Evolutionary conservation across 768 basidiomycete genomes (phyloP).

Genomic region (Russula abietina): DNA sequence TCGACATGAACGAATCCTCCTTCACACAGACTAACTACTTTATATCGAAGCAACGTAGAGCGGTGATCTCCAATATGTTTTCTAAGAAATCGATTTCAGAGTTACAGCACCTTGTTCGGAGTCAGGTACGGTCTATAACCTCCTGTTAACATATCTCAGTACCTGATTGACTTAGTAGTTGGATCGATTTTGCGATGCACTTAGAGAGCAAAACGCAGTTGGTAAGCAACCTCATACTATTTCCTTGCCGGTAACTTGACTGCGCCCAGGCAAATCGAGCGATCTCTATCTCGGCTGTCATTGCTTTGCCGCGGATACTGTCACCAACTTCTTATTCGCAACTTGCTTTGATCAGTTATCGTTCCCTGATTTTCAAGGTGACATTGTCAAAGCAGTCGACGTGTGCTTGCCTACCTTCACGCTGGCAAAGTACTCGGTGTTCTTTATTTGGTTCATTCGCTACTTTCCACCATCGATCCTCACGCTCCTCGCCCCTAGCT

Average conservation of each 20-base stretch:
- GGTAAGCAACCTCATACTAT: background rate
- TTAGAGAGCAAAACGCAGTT: constrained; percentile 9
- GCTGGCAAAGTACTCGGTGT: background rate
- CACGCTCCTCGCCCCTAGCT: background rate
- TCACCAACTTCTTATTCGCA: constrained; percentile 40
- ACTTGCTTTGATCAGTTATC: constrained; percentile 33
- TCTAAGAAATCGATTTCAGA: constrained; percentile 34
- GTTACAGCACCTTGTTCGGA: constrained; percentile 34
- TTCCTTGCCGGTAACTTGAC: background rate
- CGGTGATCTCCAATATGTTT: constrained; percentile 35
- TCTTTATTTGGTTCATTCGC: constrained; percentile 3
- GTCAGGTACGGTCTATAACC: constrained; percentile 26
- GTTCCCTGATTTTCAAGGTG: constrained; percentile 33
- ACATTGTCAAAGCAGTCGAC: constrained; percentile 33
- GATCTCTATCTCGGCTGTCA: constrained; percentile 40
- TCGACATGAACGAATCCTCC: constrained; percentile 33
- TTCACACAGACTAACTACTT: constrained; percentile 36
- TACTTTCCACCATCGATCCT: constrained; percentile 2
- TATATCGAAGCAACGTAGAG: constrained; percentile 32
- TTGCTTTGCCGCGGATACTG: constrained; percentile 39
- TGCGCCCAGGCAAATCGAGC: constrained; percentile 24
- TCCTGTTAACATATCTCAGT: background rate
- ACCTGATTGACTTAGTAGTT: constrained; percentile 28
- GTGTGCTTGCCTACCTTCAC: constrained; percentile 29
- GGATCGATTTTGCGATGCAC: constrained; percentile 29